Evolutionary conservation across 192 early-diverging fungal genomes (phyloP), one percentile per base, ranked within the genome.

Genomic region (Entomortierella beljakovae): DNA sequence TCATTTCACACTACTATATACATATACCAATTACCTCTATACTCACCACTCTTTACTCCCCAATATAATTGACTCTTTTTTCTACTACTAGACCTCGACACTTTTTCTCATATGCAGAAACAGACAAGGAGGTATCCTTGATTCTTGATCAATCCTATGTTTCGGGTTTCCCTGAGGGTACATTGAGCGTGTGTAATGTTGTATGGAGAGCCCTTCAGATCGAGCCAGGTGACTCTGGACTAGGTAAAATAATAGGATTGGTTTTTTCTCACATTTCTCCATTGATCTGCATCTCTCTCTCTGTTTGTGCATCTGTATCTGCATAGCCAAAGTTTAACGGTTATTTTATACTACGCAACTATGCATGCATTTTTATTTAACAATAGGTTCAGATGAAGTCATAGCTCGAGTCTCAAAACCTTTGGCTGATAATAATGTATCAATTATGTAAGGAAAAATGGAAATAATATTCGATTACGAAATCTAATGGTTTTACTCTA

Each of bases 21-120:
- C n/a, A n/a, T n/a, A n/a, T n/a, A n/a, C n/a, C 7, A 46, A 4
- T 46, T 46, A 2, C 15, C 15, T 11, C 20, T 46, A 46, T 3
- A 13, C 3, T 26, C 23, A 25, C 22, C 18, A 31, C 37, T 40
- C 28, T 11, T 42, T 18, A 35, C 2, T 53, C 13, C 11, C 7
- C 33, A 18, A 0, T 31, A 26, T 0, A 34, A 13, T 38, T 50
- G 25, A n/a, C 20, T 1, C 46, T 49, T 55, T 35, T 35, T 35
- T 42, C n/a, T 0, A 1, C 15, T 35, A 33, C 3, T 65, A 79
- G 75, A 9, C 59, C 64, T 4, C 75, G 68, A n/a, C 68, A 79
- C 31, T 79, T 79, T 60, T 79, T 79, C 61, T 79, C 75, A 18
- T 79, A 79, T 42, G 70, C 75, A 38, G 75, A 79, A 38, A 79